Evolutionary conservation across 2,329 filamentous ascomycete species (phyloP), one percentile per base, ranked within the genome.

Genomic region (Ophiosphaerella narmari): DNA sequence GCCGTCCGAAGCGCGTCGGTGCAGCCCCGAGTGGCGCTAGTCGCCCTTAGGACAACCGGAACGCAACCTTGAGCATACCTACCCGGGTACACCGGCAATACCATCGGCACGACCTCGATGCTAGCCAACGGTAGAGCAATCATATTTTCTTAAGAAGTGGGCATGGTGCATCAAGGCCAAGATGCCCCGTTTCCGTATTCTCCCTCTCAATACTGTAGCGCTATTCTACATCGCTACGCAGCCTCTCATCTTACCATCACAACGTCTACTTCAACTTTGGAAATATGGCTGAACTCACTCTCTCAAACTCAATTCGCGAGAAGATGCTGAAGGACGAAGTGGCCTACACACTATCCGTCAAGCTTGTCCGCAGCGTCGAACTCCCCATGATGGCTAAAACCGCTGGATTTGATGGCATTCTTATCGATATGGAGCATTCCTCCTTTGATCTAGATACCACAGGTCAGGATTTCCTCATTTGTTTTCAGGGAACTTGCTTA

Each of bases 391-490:
- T 76, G 60, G 65, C 63, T 45, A 75, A 74, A 48, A 75, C 68
- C 43, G 74, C 76, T 9, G 75, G 75, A 7, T 70, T 75, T 43
- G 68, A 77, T 41, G 74, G 70, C 35, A 65, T 78, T 34, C 69
- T 78, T 48, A 73, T 79, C 48, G 75, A 79, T 45, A 75, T 78
- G 73, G 76, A 79, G 51, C 77, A 78, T 51, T 75, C 72, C 2
- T 59, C 71, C 2, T 62, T 78, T 26, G 66, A 71, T 46, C 58
- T 78, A 16, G 66, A 70, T 50, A 59, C 65, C 0, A 67, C 70
- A 7, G 41, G 52, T 50, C 41, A 11, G 43, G 33, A n/a, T 32
- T 8, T 7, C 2, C 16, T 16, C 24, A 3, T 16, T 23, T 14
- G 36, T 18, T 12, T 39, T n/a, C n/a, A 5, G 31, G 23, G 14